These are phyloP conservation scores for Aureobasidium zeae DNA, from an alignment of 2,329 filamentous ascomycete species.

Conservation along the genomic window DNA sequence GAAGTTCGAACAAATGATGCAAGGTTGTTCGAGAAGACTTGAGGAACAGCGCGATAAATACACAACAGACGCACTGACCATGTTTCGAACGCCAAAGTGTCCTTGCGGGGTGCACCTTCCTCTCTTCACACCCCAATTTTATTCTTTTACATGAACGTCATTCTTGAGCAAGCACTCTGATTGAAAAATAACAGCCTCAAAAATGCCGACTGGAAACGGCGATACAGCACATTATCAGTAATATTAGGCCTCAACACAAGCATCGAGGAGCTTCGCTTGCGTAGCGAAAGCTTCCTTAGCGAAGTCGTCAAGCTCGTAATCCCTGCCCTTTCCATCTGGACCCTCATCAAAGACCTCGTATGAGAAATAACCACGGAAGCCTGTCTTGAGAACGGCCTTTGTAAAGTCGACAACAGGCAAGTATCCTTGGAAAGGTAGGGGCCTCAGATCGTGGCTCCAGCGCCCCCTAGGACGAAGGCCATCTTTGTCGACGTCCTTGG, in stretches of 20 bases:
- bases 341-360: slow-evolving; percentile 62
- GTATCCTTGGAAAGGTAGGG: slow-evolving; percentile 62
- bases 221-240: neutral
- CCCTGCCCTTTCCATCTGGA: slow-evolving; percentile 43
- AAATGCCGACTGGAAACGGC: neutral
- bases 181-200: too few relatives aligned
- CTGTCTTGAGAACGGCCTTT: slow-evolving; percentile 56
- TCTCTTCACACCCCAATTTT: too few relatives aligned
- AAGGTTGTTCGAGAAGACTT: too few relatives aligned
- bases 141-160: too few relatives aligned
- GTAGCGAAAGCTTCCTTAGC: slow-evolving; percentile 25
- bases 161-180: too few relatives aligned
- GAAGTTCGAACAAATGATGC: too few relatives aligned
- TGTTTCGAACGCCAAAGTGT: too few relatives aligned
- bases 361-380: slow-evolving; percentile 57
- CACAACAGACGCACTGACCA: too few relatives aligned
- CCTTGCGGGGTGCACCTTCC: too few relatives aligned
- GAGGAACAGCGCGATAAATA: too few relatives aligned
- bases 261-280: slow-evolving; percentile 34
- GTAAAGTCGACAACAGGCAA: slow-evolving; percentile 58
- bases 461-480: slow-evolving; percentile 52
- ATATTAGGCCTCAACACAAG: slow-evolving; percentile 26
- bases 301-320: slow-evolving; percentile 39
- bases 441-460: slow-evolving; percentile 65
- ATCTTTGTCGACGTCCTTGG: slow-evolving; percentile 38